Conservation (phyloP, 192 early-diverging fungal species). For the Backusella luteola region DNA sequence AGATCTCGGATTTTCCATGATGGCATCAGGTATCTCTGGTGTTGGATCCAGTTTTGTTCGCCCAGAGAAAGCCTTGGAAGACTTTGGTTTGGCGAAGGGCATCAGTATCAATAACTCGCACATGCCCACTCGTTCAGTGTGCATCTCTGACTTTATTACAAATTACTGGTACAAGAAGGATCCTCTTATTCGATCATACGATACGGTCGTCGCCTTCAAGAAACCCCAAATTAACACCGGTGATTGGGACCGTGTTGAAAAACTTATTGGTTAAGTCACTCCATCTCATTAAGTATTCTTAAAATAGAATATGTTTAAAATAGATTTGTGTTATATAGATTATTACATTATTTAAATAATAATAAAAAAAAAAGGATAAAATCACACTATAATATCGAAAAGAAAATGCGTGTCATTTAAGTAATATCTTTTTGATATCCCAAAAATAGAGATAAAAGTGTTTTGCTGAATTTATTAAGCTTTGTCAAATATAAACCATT, state of each 20-base stretch:
- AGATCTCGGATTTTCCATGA: slow-evolving; percentile 30
- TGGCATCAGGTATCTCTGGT: slow-evolving; percentile 27
- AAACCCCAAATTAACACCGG: not conserved
- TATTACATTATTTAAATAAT: not conserved
- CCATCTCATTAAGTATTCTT: not conserved
- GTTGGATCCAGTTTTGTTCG: slow-evolving; percentile 9
- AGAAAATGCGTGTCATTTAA: no score
- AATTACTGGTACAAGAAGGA: slow-evolving; percentile 12
- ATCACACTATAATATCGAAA: not conserved
- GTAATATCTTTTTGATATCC: no score
- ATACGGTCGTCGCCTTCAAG: not conserved
- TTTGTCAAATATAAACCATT: no score
- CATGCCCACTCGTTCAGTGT: slow-evolving; percentile 19
- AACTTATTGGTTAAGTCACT: not conserved
- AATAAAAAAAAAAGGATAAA: not conserved
- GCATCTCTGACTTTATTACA: slow-evolving; percentile 18
- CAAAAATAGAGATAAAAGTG: not conserved
- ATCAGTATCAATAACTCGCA: slow-evolving; percentile 20
- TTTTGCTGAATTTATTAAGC: no score
- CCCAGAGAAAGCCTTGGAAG: slow-evolving; percentile 10
- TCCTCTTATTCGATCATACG: slow-evolving; percentile 4
- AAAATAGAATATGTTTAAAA: not conserved
- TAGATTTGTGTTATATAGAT: not conserved
- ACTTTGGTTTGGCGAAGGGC: slow-evolving; percentile 25
- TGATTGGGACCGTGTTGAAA: slow-evolving; percentile 1